A percentile compares a stretch with the other conserved stretches of the same genome.
These are phyloP conservation scores for Xylariales sp. DNA, from an alignment of 2,329 filamentous ascomycete species.

Conservation along the genomic window DNA sequence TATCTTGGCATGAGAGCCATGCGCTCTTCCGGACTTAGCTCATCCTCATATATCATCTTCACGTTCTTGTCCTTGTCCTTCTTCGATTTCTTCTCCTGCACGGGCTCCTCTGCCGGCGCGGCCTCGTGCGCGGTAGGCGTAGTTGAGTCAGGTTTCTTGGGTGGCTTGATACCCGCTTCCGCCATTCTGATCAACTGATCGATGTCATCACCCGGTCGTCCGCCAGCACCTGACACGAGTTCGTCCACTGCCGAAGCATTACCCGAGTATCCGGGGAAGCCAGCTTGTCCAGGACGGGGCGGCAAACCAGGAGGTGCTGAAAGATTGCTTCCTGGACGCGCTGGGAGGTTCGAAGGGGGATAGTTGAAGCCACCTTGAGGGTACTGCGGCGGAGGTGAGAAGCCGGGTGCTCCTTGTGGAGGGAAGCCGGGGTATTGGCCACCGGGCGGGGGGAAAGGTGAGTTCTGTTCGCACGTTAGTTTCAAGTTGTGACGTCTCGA, in stretches of 20 bases:
- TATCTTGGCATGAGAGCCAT: slow-evolving; percentile 78
- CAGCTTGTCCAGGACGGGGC: slow-evolving; percentile 35
- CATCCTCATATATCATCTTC: slow-evolving; percentile 77
- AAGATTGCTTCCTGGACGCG: slow-evolving; percentile 38
- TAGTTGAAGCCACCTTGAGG: slow-evolving; percentile 27
- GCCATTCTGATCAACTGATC: slow-evolving; percentile 62
- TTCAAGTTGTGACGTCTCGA: too few relatives aligned
- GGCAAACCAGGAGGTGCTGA: slow-evolving; percentile 38
- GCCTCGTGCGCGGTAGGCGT: slow-evolving; percentile 14
- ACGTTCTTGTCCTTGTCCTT: slow-evolving; percentile 64
- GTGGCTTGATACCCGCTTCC: slow-evolving; percentile 53
- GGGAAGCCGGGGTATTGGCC: slow-evolving; percentile 34
- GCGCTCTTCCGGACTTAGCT: slow-evolving; percentile 81
- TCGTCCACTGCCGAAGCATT: slow-evolving; percentile 43
- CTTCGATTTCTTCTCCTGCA: slow-evolving; percentile 65
- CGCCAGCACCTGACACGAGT: slow-evolving; percentile 38
- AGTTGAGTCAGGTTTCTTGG: slow-evolving; percentile 30
- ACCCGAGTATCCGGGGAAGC: slow-evolving; percentile 24
- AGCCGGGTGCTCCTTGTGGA: slow-evolving; percentile 29
- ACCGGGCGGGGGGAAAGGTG: slow-evolving; percentile 40
- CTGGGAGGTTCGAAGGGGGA: slow-evolving; percentile 39
- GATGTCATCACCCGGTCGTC: slow-evolving; percentile 55
- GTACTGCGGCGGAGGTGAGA: slow-evolving; percentile 31
- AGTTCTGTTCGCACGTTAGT: slow-evolving; percentile 25
- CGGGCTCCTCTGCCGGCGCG: slow-evolving; percentile 35